Percentiles rank a stretch among this genome's conserved stretches.
Evolutionary conservation across 495 filamentous ascomycete genomes (phyloP).

Genomic region (Hypomontagnella monticulosa): DNA sequence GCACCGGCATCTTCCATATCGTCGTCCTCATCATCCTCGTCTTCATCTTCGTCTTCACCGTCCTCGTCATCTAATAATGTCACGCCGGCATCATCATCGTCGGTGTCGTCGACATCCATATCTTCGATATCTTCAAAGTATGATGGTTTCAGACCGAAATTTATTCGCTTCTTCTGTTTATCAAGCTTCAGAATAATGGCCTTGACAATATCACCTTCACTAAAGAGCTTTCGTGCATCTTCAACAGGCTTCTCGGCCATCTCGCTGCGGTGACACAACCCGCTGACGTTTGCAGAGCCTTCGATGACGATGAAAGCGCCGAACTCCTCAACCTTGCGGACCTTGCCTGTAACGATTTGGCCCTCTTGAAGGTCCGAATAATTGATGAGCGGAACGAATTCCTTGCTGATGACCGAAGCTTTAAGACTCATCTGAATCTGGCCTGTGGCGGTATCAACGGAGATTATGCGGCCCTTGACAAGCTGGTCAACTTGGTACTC

Average conservation of each 20-base stretch:
- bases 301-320: slow-evolving; percentile 94
- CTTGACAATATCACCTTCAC: slow-evolving; percentile 89
- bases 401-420: slow-evolving; percentile 79
- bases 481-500: slow-evolving; percentile 85
- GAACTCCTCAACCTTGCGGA: slow-evolving; percentile 92
- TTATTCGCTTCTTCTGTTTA: slow-evolving; percentile 74
- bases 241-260: slow-evolving; percentile 83
- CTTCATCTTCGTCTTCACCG: slow-evolving; percentile 57
- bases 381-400: slow-evolving; percentile 73
- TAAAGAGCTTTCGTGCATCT: slow-evolving; percentile 84
- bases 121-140: slow-evolving; percentile 76
- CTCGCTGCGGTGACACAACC: slow-evolving; percentile 88
- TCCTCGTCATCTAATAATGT: slow-evolving; percentile 53
- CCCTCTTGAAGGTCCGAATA: slow-evolving; percentile 79
- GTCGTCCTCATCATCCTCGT: slow-evolving; percentile 54
- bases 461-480: slow-evolving; percentile 83
- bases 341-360: slow-evolving; percentile 83
- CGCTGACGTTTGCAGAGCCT: slow-evolving; percentile 83
- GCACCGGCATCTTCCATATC: slow-evolving; percentile 62
- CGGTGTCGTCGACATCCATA: slow-evolving; percentile 61
- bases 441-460: slow-evolving; percentile 68
- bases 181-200: slow-evolving; percentile 86
- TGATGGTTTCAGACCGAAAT: slow-evolving; percentile 89
- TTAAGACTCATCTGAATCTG: slow-evolving; percentile 89
- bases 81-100: slow-evolving; percentile 59